These are phyloP conservation scores for Sporisorium exsertum DNA, from an alignment of 1,284 basidiomycete genomes.

Conservation along the genomic window DNA sequence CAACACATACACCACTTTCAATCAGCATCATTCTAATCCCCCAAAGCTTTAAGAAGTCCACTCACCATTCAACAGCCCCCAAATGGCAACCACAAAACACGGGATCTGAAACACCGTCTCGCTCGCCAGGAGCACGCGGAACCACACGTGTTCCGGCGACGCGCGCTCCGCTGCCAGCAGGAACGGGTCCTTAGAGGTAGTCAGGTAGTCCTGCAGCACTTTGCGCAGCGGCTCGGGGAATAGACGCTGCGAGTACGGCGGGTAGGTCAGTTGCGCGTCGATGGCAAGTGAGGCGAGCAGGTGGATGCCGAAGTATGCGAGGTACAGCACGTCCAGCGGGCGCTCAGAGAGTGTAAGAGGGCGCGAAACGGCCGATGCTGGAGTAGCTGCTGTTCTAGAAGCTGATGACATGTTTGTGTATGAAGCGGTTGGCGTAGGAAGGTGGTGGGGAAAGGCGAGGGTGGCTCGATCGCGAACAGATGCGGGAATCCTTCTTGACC, in stretches of 20 bases:
- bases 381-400: neutral
- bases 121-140: constrained; percentile 41
- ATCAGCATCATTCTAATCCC: neutral
- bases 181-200: constrained; percentile 48
- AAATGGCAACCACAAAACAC: constrained; percentile 42
- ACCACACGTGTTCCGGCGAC: constrained; percentile 50
- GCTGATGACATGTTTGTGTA: neutral
- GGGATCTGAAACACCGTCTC: constrained; percentile 55
- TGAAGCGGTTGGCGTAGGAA: neutral
- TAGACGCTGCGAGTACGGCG: constrained; percentile 37
- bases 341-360: constrained; percentile 15
- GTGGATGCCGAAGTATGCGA: constrained; percentile 54
- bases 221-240: constrained; percentile 40
- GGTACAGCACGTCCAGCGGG: constrained; percentile 45
- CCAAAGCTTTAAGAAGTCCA: too few species aligned
- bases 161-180: constrained; percentile 20
- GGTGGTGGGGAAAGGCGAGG: neutral
- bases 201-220: constrained; percentile 46
- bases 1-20: neutral
- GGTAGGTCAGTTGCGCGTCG: constrained; percentile 53
- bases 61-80: constrained; percentile 47
- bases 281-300: constrained; percentile 46
- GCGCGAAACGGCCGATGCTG: too few species aligned
- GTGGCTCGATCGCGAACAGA: neutral
- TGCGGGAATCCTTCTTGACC: neutral